Evolutionary conservation across 805 yeast species (phyloP).

Genomic region (Phaffomyces opuntiae): DNA sequence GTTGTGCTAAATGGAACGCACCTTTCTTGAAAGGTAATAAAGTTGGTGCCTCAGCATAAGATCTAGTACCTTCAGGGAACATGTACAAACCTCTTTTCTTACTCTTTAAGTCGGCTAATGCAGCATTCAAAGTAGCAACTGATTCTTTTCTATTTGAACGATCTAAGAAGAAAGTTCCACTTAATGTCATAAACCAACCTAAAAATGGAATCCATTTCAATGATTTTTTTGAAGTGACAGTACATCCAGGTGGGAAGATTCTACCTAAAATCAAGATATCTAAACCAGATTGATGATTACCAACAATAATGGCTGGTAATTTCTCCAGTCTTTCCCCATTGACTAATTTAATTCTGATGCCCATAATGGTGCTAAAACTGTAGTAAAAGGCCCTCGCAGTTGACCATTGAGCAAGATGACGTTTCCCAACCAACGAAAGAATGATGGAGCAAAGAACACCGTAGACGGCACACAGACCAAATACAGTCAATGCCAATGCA

Average conservation of each 20-base stretch:
- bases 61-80: conserved; percentile 97
- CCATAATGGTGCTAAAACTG: conserved; percentile 53
- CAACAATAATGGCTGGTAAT: conserved; percentile 71
- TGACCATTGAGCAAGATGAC: conserved; percentile 78
- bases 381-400: conserved; percentile 79
- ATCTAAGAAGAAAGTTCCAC: conserved; percentile 89
- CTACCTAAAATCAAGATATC: conserved; percentile 79
- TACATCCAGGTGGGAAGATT: conserved; percentile 79
- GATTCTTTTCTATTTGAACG: conserved; percentile 74
- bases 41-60: conserved; percentile 59
- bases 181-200: conserved; percentile 94
- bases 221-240: conserved; percentile 87
- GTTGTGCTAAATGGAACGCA: conserved; percentile 94
- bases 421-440: conserved; percentile 63
- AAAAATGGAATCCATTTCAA: conserved; percentile 80
- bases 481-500: conserved; percentile 42
- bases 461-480: conserved; percentile 58
- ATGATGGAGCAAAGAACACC: conserved; percentile 73
- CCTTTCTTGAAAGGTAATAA: conserved; percentile 93
- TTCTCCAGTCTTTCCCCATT: conserved; percentile 53
- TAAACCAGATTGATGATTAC: conserved; percentile 88
- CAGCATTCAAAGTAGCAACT: conserved; percentile 62
- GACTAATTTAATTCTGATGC: conserved; percentile 62
- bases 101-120: conserved; percentile 53
- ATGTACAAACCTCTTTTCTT: conserved; percentile 74